Conservation (phyloP, 345 rosid genomes). For the Aethionema arabicum region DNA sequence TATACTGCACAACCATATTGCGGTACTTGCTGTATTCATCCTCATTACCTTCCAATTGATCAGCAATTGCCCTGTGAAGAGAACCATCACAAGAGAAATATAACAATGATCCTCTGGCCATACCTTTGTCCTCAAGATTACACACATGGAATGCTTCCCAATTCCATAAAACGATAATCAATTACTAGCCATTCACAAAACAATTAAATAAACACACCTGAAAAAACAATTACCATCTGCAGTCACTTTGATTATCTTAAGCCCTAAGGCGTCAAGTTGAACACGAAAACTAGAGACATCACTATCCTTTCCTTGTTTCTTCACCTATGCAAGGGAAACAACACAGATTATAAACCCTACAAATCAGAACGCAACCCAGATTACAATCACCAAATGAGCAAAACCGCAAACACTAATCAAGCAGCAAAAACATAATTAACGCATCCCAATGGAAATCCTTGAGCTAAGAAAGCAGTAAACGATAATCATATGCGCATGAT, state of each 20-base stretch:
- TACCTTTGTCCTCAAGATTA: not conserved
- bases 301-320: slow-evolving; percentile 68
- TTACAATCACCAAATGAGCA: not conserved
- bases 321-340: slow-evolving; percentile 41
- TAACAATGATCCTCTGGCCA: not conserved
- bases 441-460: not conserved
- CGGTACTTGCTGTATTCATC: slow-evolving; percentile 77
- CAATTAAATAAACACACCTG: slow-evolving; percentile 58
- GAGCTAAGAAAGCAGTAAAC: not conserved
- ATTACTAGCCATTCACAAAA: not conserved
- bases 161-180: not conserved
- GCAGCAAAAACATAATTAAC: not conserved
- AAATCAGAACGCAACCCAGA: slow-evolving; percentile 5
- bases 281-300: slow-evolving; percentile 57
- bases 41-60: slow-evolving; percentile 85
- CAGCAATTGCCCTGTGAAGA: slow-evolving; percentile 76
- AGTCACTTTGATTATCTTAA: slow-evolving; percentile 71
- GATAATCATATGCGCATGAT: not conserved
- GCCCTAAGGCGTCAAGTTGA: slow-evolving; percentile 71
- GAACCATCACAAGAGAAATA: slow-evolving; percentile 32
- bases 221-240: slow-evolving; percentile 96
- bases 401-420: not conserved
- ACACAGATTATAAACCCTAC: too few relatives aligned
- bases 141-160: not conserved
- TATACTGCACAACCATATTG: slow-evolving; percentile 66